Percentiles rank a stretch among this genome's conserved stretches.
These are phyloP conservation scores for Sordaria brevicollis DNA, from an alignment of 495 filamentous ascomycete species.

Conservation along the genomic window DNA sequence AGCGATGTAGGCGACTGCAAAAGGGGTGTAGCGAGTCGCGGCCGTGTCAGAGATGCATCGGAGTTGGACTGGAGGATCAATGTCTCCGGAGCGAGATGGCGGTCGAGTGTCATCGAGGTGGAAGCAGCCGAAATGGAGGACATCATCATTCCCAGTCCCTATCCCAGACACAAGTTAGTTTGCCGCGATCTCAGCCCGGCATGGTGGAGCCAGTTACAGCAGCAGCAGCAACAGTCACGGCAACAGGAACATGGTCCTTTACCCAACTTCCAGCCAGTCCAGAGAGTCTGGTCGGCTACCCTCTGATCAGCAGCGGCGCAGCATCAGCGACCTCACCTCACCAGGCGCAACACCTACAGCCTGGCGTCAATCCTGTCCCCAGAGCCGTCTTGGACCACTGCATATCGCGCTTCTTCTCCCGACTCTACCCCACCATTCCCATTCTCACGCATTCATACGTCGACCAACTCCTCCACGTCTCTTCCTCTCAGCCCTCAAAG, in stretches of 20 bases:
- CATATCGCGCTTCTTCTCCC: slow-evolving; percentile 28
- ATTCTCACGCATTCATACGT: slow-evolving; percentile 24
- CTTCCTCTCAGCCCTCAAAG: not conserved
- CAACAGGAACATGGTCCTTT: not conserved
- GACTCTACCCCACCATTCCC: slow-evolving; percentile 32
- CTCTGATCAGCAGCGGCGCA: not conserved
- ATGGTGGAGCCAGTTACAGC: not conserved
- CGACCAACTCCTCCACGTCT: slow-evolving; percentile 10
- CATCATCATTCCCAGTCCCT: not conserved
- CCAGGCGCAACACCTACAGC: not conserved
- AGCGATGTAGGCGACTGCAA: slow-evolving; percentile 19
- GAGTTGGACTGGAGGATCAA: slow-evolving; percentile 15
- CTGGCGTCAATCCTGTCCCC: slow-evolving; percentile 8
- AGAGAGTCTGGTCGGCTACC: not conserved
- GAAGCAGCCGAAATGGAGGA: not conserved
- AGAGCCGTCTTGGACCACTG: slow-evolving; percentile 19
- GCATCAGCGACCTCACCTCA: not conserved
- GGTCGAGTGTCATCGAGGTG: not conserved
- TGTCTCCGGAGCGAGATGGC: slow-evolving; percentile 2
- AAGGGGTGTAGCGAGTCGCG: slow-evolving; percentile 21
- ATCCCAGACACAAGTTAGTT: not conserved
- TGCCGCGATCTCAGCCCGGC: not conserved
- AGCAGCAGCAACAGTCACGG: not conserved
- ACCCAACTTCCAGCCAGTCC: not conserved
- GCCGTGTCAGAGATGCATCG: slow-evolving; percentile 19